Conservation (phyloP, 2,329 filamentous ascomycete species). For the Xylariaceae sp. region DNA sequence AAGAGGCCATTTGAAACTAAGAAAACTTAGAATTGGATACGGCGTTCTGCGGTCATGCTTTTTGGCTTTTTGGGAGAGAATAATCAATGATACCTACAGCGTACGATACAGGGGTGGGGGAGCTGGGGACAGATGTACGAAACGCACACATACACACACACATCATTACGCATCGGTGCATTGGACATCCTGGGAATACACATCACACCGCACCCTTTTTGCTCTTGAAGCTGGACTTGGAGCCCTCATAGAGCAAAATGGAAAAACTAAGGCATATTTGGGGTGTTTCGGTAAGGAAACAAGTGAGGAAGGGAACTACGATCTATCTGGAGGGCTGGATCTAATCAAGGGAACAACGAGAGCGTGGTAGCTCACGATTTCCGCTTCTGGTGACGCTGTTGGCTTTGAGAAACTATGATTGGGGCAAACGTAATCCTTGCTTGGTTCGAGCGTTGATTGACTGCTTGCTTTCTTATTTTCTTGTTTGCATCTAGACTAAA, state of each 20-base stretch:
- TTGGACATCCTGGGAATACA: constrained; percentile 1
- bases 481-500: neutral
- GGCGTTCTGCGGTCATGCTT: constrained; percentile 34
- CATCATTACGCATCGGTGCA: neutral
- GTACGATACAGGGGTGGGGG: constrained; percentile 10
- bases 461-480: constrained; percentile 8
- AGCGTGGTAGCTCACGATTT: constrained; percentile 3
- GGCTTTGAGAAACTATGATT: constrained; percentile 7
- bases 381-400: neutral
- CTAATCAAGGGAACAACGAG: constrained; percentile 15
- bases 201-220: constrained; percentile 21
- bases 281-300: constrained; percentile 1
- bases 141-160: neutral
- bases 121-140: constrained; percentile 1
- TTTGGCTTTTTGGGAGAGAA: constrained; percentile 27
- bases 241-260: constrained; percentile 37
- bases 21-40: constrained; percentile 22
- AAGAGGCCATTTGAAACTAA: constrained; percentile 17
- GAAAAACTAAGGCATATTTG: constrained; percentile 2
- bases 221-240: constrained; percentile 43
- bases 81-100: constrained; percentile 25
- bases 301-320: neutral
- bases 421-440: no score
- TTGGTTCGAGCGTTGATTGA: constrained; percentile 1
- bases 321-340: constrained; percentile 2